These are phyloP conservation scores for Penicillium parvum DNA, from an alignment of 495 filamentous ascomycete genomes.

Conservation along the genomic window DNA sequence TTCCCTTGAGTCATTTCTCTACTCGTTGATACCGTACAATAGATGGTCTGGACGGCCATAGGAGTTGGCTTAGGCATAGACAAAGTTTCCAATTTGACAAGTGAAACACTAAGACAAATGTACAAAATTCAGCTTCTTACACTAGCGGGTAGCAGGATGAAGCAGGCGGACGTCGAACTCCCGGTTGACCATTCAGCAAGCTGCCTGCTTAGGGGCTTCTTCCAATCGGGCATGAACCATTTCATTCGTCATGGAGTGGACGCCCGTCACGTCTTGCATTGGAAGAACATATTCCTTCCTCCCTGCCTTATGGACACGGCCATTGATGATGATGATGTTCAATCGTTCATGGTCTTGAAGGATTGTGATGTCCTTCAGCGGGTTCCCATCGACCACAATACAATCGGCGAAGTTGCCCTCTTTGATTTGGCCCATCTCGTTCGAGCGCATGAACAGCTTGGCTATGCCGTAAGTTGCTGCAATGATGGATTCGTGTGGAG, in stretches of 20 bases:
- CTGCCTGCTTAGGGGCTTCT: no score
- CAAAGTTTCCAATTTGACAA: no score
- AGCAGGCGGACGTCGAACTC: no score
- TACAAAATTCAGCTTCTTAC: no score
- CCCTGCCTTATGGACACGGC: conserved; percentile 42
- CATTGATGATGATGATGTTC: conserved; percentile 47
- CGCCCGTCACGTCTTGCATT: conserved; percentile 2
- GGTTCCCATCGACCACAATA: conserved; percentile 47
- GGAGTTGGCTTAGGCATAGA: no score
- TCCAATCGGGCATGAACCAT: no score
- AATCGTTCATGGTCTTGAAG: conserved; percentile 45
- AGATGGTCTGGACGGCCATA: no score
- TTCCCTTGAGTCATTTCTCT: no score
- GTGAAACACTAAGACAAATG: no score
- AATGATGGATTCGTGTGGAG: conserved; percentile 45
- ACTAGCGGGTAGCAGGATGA: no score
- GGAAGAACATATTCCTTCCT: conserved; percentile 28
- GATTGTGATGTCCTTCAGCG: conserved; percentile 41
- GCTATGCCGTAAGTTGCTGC: conserved; percentile 46
- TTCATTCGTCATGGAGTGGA: conserved; percentile 15
- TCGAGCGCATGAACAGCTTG: conserved; percentile 45
- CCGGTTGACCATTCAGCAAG: no score
- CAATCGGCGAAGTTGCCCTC: conserved; percentile 47
- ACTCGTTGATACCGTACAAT: no score
- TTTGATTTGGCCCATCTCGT: conserved; percentile 46